Evolutionary conservation across 169 alveolate species (phyloP), one percentile per base, ranked within the genome.

Genomic region (Eimeria praecox): DNA sequence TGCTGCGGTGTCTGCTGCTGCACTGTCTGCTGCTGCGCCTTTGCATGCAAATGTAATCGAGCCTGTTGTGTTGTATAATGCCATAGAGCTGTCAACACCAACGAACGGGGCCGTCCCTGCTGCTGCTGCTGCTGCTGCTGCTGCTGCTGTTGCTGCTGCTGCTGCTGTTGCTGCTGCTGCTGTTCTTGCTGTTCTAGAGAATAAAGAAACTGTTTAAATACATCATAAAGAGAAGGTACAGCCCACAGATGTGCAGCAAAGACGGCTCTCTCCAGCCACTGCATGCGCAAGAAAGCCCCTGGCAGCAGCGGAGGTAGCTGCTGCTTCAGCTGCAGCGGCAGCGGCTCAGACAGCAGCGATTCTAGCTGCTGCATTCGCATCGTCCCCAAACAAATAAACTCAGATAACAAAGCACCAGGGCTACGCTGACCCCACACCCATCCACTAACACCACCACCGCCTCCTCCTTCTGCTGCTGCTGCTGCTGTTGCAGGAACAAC

Each of bases 271-370:
- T 83, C 91, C 30, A 83, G 49, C 91, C 91, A 83, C 75, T 66
- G 91, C 91, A 83, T 83, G 77, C 91, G 71, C 30, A 49, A 30
- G 75, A 83, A 83, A 12, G 91, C 27, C 59, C 91, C 91, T 0
- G 91, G 91, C 91, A 83, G 75, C 91, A 83, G 33, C 3, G 77
- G n/a, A 14, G 91, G 91, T 38, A 83, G 71, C 91, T 83, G 91
- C 91, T 83, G 91, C 77, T 54, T 49, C 33, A 83, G 91, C 22
- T 49, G 71, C 69, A 3, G 33, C 40, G 91, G 91, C 77, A 83
- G 24, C 46, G 42, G 71, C 54, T 52, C 77, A 5, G 77, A 62
- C 16, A 83, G 46, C 16, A 54, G 18, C 33, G 91, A 75, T 14
- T 52, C 91, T 9, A 49, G 54, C 42, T 52, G 91, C 20, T 44